Base-by-base conservation (phyloP, 1,139 yeast genomes). In the Pichia cactophila region DNA sequence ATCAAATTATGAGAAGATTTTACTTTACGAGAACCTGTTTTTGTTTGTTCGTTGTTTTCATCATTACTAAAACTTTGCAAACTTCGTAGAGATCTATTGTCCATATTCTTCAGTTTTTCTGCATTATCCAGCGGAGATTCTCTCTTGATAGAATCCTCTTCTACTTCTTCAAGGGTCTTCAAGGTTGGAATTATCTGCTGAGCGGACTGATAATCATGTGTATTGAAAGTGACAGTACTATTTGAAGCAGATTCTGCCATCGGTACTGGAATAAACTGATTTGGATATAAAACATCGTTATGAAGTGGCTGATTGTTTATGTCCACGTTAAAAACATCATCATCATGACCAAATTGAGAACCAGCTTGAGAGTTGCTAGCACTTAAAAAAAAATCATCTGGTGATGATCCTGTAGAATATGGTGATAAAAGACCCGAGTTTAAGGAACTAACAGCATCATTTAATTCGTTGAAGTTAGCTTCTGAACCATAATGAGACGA, bases 1-100 rank as follows among this genome's bases (percentile, higher is more conserved):
- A 85, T 83, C 77, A 84, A 77, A 60, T 85, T 85, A 65, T 85
- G 92, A n/a, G 88, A 80, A 12, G 83, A 74, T 60, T 78, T 76
- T 10, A 70, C 72, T 48, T 79, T 74, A 43, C 61, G 60, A 36
- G 63, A 62, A 20, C 12, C 50, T 26, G 10, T 17, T 42, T 20
- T 40, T 23, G 41, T 29, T 39, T 39, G 41, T 4, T 23, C 16
- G 9, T 3, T 26, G n/a, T 17, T n/a, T 26, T 40, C 28, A 38
- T 14, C 20, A 28, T 17, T n/a, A 14, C n/a, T 20, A 28, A 28
- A 29, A 28, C 33, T 26, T n/a, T 26, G 33, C n/a, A 39, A 41
- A 10, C 33, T 16, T 36, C 33, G 33, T 31, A 35, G 17, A n/a
- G 40, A 20, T 20, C n/a, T 12, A 14, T 35, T 36, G 11, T 8